phyloP scores from a whole-genome alignment of 2,329 filamentous ascomycete genomes.

The Periconia digitata region DNA sequence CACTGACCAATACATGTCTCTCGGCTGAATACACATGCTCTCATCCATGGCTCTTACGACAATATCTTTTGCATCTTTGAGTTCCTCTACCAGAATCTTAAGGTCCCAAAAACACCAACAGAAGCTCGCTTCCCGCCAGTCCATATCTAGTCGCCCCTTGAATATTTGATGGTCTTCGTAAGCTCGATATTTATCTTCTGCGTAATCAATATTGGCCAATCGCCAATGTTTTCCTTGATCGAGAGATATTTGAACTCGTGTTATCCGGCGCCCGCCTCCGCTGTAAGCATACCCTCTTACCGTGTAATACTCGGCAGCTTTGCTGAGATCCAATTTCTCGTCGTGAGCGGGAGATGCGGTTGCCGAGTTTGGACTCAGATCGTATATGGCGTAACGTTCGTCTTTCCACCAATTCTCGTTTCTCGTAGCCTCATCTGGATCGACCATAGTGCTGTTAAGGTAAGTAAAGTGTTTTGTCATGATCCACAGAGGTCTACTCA shows the following conservation, averaged over 20 bases:
- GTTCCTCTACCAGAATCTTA: slow-evolving; percentile 63
- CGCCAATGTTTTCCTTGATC: slow-evolving; percentile 82
- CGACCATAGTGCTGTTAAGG: slow-evolving; percentile 66
- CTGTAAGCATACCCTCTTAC: slow-evolving; percentile 84
- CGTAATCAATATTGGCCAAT: slow-evolving; percentile 75
- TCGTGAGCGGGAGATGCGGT: slow-evolving; percentile 79
- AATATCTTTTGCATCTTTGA: slow-evolving; percentile 69
- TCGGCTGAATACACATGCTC: slow-evolving; percentile 79
- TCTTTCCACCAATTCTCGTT: slow-evolving; percentile 81
- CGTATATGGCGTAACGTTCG: slow-evolving; percentile 90
- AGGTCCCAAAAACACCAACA: slow-evolving; percentile 94
- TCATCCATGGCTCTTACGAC: slow-evolving; percentile 90
- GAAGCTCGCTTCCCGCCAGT: slow-evolving; percentile 78
- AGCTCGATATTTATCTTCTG: slow-evolving; percentile 80
- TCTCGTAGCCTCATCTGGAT: slow-evolving; percentile 75
- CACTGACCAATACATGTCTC: slow-evolving; percentile 96
- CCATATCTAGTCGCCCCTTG: slow-evolving; percentile 77
- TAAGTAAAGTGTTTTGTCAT: slow-evolving; percentile 4
- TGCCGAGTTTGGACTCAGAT: slow-evolving; percentile 84
- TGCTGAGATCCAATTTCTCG: slow-evolving; percentile 60
- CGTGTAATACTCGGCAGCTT: slow-evolving; percentile 59
- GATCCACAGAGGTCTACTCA: slow-evolving; percentile 30
- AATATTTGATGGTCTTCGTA: slow-evolving; percentile 66
- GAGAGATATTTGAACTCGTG: slow-evolving; percentile 78
- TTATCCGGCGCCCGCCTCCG: slow-evolving; percentile 82